Conservation (phyloP, 305 asterid genomes). For the Fraxinus nigra region DNA sequence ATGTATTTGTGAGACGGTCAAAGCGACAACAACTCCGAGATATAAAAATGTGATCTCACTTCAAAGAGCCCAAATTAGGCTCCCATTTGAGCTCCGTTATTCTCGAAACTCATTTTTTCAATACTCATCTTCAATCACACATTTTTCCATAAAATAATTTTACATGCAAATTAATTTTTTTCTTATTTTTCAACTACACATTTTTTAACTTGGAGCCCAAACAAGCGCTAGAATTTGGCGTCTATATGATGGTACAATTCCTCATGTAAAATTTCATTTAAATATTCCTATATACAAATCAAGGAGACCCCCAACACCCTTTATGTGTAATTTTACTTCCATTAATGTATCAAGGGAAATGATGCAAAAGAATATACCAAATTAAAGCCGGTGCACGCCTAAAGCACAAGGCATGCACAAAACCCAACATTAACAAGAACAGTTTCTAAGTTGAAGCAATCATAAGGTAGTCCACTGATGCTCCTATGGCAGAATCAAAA, state of each 20-base stretch:
- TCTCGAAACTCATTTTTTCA: too few relatives aligned
- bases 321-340: not conserved
- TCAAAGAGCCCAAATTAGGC: not conserved
- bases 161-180: too few relatives aligned
- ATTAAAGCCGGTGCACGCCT: slow-evolving; percentile 46
- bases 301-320: not conserved
- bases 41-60: not conserved
- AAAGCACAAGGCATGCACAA: slow-evolving; percentile 15
- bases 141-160: too few relatives aligned
- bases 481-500: slow-evolving; percentile 35
- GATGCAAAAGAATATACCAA: slow-evolving; percentile 8
- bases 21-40: not conserved
- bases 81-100: too few relatives aligned
- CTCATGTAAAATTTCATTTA: too few relatives aligned
- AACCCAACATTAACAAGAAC: slow-evolving; percentile 1
- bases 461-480: slow-evolving; percentile 36
- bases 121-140: too few relatives aligned
- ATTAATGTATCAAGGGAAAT: not conserved
- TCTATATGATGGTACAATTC: too few relatives aligned
- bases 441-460: slow-evolving; percentile 30
- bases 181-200: too few relatives aligned
- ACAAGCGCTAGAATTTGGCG: too few relatives aligned
- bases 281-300: not conserved
- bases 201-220: too few relatives aligned
- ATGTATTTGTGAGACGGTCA: not conserved